These are phyloP conservation scores for Pyrus betulifolia DNA, from an alignment of 306 rosid genomes.

Conservation along the genomic window DNA sequence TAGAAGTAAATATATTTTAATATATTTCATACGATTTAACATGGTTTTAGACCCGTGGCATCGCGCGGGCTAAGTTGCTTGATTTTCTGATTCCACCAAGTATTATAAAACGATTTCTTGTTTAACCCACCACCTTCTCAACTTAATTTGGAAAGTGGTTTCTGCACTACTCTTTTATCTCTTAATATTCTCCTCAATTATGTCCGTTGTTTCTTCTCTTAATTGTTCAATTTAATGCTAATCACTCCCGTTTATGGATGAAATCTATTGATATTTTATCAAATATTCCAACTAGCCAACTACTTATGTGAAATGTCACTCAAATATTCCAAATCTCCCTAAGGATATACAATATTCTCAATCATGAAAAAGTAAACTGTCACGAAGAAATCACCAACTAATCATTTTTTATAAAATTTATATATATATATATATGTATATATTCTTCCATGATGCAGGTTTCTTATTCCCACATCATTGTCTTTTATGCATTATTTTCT, in stretches of 20 bases:
- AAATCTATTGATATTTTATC: background rate
- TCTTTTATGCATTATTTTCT: too few species aligned
- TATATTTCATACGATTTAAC: too few species aligned
- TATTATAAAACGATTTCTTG: background rate
- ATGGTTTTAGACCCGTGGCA: too few species aligned
- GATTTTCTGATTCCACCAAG: slow-evolving; percentile 5
- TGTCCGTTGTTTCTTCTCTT: background rate
- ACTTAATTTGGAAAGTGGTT: background rate
- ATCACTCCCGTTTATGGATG: background rate
- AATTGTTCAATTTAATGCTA: background rate
- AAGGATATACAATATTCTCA: too few species aligned
- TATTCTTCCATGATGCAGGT: background rate
- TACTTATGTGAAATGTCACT: background rate
- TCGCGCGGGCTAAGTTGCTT: too few species aligned
- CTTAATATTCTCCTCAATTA: too few species aligned
- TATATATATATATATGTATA: too few species aligned
- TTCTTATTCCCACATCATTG: background rate
- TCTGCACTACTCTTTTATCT: background rate
- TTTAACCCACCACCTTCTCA: slow-evolving; percentile 30
- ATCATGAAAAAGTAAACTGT: too few species aligned
- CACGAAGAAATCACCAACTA: too few species aligned
- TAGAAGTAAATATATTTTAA: too few species aligned
- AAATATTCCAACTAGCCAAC: background rate
- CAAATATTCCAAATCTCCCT: background rate
- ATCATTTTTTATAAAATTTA: too few species aligned